Base-by-base conservation (phyloP, 805 yeast species). In the Ogataea zsoltii region DNA sequence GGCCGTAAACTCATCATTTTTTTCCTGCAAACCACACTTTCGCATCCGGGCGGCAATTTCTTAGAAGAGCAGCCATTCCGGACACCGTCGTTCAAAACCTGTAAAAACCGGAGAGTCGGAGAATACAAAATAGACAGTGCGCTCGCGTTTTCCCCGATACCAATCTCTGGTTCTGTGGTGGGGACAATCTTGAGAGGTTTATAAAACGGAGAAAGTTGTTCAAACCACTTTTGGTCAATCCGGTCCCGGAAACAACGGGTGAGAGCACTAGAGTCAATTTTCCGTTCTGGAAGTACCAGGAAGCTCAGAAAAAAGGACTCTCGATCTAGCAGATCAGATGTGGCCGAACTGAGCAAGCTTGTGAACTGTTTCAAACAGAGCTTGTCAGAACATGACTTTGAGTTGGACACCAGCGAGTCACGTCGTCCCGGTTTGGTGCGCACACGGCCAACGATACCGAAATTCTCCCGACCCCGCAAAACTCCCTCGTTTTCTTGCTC, bases 361-460 rank as follows among this genome's bases (percentile, higher is more conserved):
- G 71, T 68, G 29, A 68, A 65, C 60, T 88, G 97, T 47, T 75
- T 74, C 39, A 83, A 42, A 34, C 87, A 74, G 19, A 92, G 62
- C 57, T 92, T 92, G 62, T 92, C 98, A 1, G 95, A 81, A 61
- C 98, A 92, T 1, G 96, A 88, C 62, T 90, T 92, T 25, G 95
- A 86, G 39, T 76, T 63, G 0, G 96, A 77, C 3, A 80, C 51
- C 2, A 76, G 75, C 2, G 97, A 85, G 60, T 94, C 98, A 23
- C 72, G 62, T 41, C 98, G 65, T 1, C 99, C 99, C 0, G 98
- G 99, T 59, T 94, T 92, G 0, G 98, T 91, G 50, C 99, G 71
- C 1, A 92, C 90, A 7, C 69, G 64, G 0, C 96, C 96, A 2
- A 74, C 64, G 15, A 66, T 55, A 13, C 66, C 67, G 52, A 79